Evolutionary conservation across 2,329 filamentous ascomycete species (phyloP).

Genomic region (Fusarium paranaense): DNA sequence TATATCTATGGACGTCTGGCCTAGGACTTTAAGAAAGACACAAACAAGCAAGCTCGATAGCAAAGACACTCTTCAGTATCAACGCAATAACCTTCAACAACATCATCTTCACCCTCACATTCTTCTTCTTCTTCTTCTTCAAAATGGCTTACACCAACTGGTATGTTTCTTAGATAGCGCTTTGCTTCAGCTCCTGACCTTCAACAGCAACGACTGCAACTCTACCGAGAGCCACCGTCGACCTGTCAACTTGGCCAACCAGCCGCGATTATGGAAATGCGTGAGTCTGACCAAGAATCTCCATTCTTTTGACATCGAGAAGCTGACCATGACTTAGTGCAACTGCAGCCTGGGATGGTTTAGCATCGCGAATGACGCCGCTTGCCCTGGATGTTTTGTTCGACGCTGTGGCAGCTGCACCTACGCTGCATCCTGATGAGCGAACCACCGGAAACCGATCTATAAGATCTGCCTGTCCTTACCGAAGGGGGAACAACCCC

Average conservation of each 20-base stretch:
- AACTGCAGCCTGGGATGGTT: conserved; percentile 8
- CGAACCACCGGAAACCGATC: neutral
- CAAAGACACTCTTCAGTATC: neutral
- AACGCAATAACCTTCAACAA: neutral
- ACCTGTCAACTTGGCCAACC: neutral
- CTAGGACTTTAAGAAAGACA: neutral
- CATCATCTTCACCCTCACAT: neutral
- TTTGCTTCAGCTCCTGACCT: neutral
- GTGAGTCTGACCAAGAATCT: neutral
- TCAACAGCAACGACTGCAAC: neutral
- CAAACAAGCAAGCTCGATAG: neutral
- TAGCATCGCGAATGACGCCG: neutral
- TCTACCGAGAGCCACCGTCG: conserved; percentile 7
- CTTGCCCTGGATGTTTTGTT: neutral
- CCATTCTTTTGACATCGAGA: rapidly evolving
- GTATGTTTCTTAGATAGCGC: neutral
- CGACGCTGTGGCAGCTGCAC: conserved; percentile 36
- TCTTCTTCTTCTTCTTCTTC: neutral
- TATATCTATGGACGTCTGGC: neutral
- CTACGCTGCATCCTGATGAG: conserved; percentile 22
- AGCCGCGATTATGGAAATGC: conserved; percentile 1
- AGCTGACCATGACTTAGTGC: conserved; percentile 7
- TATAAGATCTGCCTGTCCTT: neutral
- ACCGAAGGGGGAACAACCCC: neutral
- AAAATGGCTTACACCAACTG: conserved; percentile 9